phyloP scores from a whole-genome alignment of 768 basidiomycete genomes.

The Amanita molliuscula region DNA sequence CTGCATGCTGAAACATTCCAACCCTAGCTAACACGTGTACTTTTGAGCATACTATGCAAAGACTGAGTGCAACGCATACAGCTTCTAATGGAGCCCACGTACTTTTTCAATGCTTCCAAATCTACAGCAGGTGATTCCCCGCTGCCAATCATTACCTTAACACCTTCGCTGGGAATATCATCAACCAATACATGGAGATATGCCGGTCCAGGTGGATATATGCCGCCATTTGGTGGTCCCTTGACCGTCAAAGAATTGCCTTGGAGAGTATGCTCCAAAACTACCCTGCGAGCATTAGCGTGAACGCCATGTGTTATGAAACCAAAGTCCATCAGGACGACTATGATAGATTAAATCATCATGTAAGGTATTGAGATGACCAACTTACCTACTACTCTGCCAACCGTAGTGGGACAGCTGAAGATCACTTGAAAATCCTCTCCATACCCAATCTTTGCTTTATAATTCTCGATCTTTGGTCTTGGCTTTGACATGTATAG shows the following conservation, averaged over 20 bases:
- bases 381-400: slow-evolving; percentile 39
- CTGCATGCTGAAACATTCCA: background rate
- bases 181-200: slow-evolving; percentile 62
- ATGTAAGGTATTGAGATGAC: background rate
- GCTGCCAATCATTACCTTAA: slow-evolving; percentile 58
- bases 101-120: slow-evolving; percentile 48
- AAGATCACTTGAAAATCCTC: slow-evolving; percentile 37
- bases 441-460: slow-evolving; percentile 33
- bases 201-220: slow-evolving; percentile 78
- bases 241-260: slow-evolving; percentile 42
- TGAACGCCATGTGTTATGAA: slow-evolving; percentile 72
- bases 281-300: slow-evolving; percentile 67
- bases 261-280: slow-evolving; percentile 33
- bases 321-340: slow-evolving; percentile 74
- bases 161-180: slow-evolving; percentile 55
- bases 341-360: slow-evolving; percentile 22
- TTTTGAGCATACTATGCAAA: background rate
- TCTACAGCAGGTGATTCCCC: slow-evolving; percentile 54
- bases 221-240: slow-evolving; percentile 49
- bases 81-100: slow-evolving; percentile 13
- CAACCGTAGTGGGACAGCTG: slow-evolving; percentile 20
- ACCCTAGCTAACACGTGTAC: background rate
- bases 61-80: background rate
- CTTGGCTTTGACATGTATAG: slow-evolving; percentile 63
- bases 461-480: slow-evolving; percentile 33